Conservation (phyloP, 345 rosid species). For the Noccaea caerulescens region DNA sequence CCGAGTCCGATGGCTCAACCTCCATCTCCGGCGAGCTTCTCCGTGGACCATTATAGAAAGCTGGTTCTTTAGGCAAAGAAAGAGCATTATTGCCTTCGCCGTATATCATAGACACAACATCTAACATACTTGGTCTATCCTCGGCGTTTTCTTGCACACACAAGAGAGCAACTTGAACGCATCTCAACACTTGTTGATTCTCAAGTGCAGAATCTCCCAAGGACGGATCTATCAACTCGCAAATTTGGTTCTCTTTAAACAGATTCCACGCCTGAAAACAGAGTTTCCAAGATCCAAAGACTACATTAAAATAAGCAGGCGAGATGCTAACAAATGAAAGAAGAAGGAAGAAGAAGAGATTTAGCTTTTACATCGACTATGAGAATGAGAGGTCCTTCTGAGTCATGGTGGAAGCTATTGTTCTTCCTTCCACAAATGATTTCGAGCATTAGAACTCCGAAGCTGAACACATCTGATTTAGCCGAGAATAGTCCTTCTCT, state of each 20-base stretch:
- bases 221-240: constrained; percentile 36
- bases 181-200: constrained; percentile 38
- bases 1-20: constrained; percentile 3
- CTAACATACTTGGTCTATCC: constrained; percentile 44
- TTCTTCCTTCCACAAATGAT: constrained; percentile 56
- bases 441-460: constrained; percentile 56
- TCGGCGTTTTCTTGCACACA: constrained; percentile 44
- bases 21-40: constrained; percentile 38
- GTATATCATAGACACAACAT: constrained; percentile 44
- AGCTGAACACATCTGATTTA: constrained; percentile 59
- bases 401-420: constrained; percentile 47
- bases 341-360: background rate
- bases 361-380: constrained; percentile 34
- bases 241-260: constrained; percentile 27
- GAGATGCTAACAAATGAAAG: constrained; percentile 5
- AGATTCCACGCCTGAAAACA: constrained; percentile 40
- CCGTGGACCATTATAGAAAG: constrained; percentile 41
- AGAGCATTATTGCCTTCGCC: constrained; percentile 40
- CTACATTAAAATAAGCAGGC: background rate
- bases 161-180: constrained; percentile 42
- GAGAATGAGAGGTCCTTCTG: constrained; percentile 41
- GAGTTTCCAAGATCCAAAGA: constrained; percentile 1
- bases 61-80: constrained; percentile 41
- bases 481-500: constrained; percentile 52
- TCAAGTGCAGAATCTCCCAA: constrained; percentile 34